Evolutionary conservation across 371 early-diverging fungal genomes (phyloP).

Genomic region (Batrachochytrium dendrobatidis): DNA sequence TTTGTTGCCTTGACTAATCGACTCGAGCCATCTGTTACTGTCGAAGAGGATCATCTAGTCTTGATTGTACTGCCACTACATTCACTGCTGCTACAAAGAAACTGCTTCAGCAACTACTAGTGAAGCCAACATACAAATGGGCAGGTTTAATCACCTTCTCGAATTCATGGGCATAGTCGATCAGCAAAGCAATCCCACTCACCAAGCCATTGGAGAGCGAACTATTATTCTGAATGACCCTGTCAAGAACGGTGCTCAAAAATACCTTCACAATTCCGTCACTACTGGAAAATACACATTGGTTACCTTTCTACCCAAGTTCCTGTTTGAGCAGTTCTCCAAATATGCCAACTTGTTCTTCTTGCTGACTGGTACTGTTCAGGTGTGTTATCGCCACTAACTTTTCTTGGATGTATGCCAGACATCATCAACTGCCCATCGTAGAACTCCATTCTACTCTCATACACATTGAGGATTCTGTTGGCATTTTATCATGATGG

Average conservation of each 20-base stretch:
- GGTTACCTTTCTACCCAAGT: conserved; percentile 76
- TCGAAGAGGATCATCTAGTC: too few species aligned
- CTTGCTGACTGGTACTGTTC: conserved; percentile 67
- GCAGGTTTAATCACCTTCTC: not conserved
- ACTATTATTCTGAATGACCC: conserved; percentile 79
- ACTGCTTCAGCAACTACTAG: too few species aligned
- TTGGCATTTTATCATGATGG: not conserved
- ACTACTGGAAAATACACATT: conserved; percentile 80
- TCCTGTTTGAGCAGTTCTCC: conserved; percentile 80
- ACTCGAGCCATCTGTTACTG: too few species aligned
- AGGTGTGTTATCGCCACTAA: conserved; percentile 14
- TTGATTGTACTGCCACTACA: too few species aligned
- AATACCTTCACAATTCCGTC: conserved; percentile 68
- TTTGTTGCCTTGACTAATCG: too few species aligned
- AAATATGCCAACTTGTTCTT: conserved; percentile 85
- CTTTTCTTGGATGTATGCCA: too few species aligned
- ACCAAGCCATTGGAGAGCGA: conserved; percentile 32
- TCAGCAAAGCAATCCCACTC: not conserved
- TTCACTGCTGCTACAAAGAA: too few species aligned
- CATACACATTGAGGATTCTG: too few species aligned
- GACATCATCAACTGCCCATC: too few species aligned
- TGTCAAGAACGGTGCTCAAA: conserved; percentile 57
- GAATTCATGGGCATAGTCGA: not conserved
- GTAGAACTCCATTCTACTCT: too few species aligned
- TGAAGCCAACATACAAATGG: not conserved